Conservation (phyloP, 164 flowering plant genomes). For the Chloranthus sessilifolius region DNA sequence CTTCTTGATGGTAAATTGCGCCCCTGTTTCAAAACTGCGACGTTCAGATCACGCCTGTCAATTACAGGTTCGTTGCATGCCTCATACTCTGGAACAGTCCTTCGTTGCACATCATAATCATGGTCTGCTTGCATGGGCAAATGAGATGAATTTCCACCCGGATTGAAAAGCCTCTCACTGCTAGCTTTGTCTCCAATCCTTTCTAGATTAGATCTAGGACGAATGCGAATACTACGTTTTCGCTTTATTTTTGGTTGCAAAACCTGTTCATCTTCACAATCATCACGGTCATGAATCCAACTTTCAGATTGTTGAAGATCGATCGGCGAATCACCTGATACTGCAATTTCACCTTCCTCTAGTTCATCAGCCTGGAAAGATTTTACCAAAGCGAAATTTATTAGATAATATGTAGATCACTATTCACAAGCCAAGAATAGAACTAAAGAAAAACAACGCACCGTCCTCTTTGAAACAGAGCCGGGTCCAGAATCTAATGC, state of each 20-base stretch:
- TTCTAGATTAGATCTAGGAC: slow-evolving; percentile 61
- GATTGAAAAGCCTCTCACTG: slow-evolving; percentile 39
- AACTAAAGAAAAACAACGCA: slow-evolving; percentile 21
- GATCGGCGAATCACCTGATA: slow-evolving; percentile 82
- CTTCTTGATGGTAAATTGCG: slow-evolving; percentile 46
- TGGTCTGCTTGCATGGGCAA: slow-evolving; percentile 43
- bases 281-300: slow-evolving; percentile 92
- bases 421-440: too few species aligned
- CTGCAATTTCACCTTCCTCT: slow-evolving; percentile 97
- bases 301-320: slow-evolving; percentile 93
- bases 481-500: slow-evolving; percentile 89
- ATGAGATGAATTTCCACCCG: slow-evolving; percentile 51
- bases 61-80: slow-evolving; percentile 27
- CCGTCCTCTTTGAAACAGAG: slow-evolving; percentile 68
- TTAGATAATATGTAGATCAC: too few species aligned
- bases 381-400: slow-evolving; percentile 2
- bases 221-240: slow-evolving; percentile 78
- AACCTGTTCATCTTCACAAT: slow-evolving; percentile 96
- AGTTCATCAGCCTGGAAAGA: slow-evolving; percentile 72
- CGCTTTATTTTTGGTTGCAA: slow-evolving; percentile 91
- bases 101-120: slow-evolving; percentile 41
- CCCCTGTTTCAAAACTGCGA: slow-evolving; percentile 40
- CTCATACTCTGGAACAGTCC: slow-evolving; percentile 44
- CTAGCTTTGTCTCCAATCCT: slow-evolving; percentile 58
- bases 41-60: slow-evolving; percentile 46